These are phyloP conservation scores for Camptophora hylomeconis DNA, from an alignment of 2,329 filamentous ascomycete genomes.

Conservation along the genomic window DNA sequence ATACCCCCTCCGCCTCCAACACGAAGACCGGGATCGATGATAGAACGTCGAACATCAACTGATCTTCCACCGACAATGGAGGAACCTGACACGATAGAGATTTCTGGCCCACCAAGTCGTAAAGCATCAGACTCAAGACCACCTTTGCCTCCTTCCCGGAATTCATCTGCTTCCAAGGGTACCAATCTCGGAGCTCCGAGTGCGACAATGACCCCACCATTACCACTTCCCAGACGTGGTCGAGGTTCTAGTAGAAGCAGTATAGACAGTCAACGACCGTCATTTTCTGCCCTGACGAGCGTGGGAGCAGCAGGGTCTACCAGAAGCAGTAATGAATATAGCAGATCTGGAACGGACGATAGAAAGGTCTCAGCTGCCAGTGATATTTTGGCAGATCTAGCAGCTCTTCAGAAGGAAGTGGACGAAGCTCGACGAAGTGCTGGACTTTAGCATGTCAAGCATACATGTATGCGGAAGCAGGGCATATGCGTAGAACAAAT, in stretches of 20 bases:
- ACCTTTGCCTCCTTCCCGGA: conserved; percentile 19
- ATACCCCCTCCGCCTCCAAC: conserved; percentile 42
- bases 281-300: conserved; percentile 10
- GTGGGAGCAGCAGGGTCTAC: conserved; percentile 4
- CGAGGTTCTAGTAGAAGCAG: conserved; percentile 30
- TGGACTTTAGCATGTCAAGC: too few relatives aligned
- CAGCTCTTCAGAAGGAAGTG: conserved; percentile 60
- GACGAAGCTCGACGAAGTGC: conserved; percentile 45
- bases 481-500: too few relatives aligned
- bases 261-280: conserved; percentile 18
- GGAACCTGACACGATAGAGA: not conserved
- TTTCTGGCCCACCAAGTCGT: not conserved
- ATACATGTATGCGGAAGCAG: too few relatives aligned
- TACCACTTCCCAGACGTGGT: conserved; percentile 34
- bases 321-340: conserved; percentile 1
- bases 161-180: conserved; percentile 20
- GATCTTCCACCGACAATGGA: conserved; percentile 8
- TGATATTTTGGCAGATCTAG: conserved; percentile 60
- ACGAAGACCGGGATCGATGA: conserved; percentile 36
- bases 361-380: conserved; percentile 24
- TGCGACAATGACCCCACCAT: conserved; percentile 32
- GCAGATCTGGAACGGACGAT: conserved; percentile 1
- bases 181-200: conserved; percentile 17
- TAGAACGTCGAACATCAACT: conserved; percentile 11
- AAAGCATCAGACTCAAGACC: conserved; percentile 1